Percentiles rank a stretch among this genome's conserved stretches.
phyloP scores from a whole-genome alignment of 306 rosid species.

The Ormosia emarginata region DNA sequence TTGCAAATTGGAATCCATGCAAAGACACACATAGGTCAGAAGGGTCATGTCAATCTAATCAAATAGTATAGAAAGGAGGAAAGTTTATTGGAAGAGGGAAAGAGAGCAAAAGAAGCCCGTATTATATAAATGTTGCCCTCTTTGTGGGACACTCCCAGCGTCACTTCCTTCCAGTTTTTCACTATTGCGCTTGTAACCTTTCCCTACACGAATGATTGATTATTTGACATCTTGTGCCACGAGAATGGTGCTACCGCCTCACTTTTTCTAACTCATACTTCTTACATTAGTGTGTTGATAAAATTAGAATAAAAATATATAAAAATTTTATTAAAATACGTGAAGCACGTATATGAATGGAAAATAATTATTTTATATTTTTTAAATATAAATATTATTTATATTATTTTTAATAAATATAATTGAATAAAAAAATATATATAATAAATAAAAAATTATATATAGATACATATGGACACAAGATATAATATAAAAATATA shows the following conservation, averaged over 20 bases:
- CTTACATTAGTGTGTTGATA: too few species aligned
- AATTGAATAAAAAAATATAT: too few species aligned
- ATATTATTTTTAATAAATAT: too few species aligned
- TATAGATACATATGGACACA: too few species aligned
- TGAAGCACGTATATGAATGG: too few species aligned
- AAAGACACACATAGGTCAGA: constrained; percentile 32
- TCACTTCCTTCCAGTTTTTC: constrained; percentile 16
- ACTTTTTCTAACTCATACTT: too few species aligned
- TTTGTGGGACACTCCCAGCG: constrained; percentile 31
- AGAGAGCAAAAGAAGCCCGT: constrained; percentile 21
- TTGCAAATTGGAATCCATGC: constrained; percentile 39
- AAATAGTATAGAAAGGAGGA: constrained; percentile 4
- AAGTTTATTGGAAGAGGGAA: constrained; percentile 18
- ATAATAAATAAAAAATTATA: too few species aligned
- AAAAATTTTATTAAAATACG: too few species aligned
- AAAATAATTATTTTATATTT: too few species aligned
- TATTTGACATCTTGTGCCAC: constrained; percentile 9
- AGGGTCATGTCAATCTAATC: constrained; percentile 39
- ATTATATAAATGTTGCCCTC: constrained; percentile 25
- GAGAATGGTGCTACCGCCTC: not conserved
- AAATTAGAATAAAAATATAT: too few species aligned
- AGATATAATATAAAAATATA: too few species aligned
- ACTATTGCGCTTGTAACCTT: constrained; percentile 19
- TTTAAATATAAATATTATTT: too few species aligned
- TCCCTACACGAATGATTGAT: constrained; percentile 31